phyloP scores from a whole-genome alignment of 2,329 filamentous ascomycete species.

The Monosporascus sp. region DNA sequence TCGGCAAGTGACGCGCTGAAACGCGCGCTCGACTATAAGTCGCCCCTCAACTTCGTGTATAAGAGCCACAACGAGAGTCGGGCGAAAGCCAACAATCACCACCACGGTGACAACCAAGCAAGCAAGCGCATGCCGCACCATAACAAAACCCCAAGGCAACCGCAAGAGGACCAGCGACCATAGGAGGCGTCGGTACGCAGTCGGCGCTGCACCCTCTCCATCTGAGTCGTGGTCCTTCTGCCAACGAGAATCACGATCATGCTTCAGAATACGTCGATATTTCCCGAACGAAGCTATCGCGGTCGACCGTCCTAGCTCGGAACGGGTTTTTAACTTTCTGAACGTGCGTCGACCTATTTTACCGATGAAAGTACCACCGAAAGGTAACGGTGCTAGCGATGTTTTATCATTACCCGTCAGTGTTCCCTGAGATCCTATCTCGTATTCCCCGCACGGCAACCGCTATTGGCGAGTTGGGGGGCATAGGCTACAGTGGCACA shows the following conservation, averaged over 20 bases:
- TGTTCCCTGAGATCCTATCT: neutral
- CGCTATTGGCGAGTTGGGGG: neutral
- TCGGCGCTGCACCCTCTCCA: neutral
- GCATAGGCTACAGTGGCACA: neutral
- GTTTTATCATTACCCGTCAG: neutral
- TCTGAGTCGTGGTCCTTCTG: too few species aligned
- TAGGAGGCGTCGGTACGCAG: conserved; percentile 10
- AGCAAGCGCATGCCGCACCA: conserved; percentile 29
- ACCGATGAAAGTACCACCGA: neutral
- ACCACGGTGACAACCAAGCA: conserved; percentile 26
- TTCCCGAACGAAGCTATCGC: too few species aligned
- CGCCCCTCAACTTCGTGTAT: conserved; percentile 88
- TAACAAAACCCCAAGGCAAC: conserved; percentile 18
- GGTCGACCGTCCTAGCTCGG: too few species aligned
- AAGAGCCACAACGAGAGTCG: conserved; percentile 95
- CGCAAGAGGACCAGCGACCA: conserved; percentile 26
- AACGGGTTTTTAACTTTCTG: too few species aligned
- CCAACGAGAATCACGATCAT: too few species aligned
- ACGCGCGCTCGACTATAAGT: conserved; percentile 76
- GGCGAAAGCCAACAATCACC: conserved; percentile 61
- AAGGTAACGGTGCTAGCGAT: neutral
- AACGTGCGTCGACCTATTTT: too few species aligned
- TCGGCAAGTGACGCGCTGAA: conserved; percentile 85
- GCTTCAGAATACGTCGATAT: too few species aligned
- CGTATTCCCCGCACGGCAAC: neutral